Conservation (phyloP, 1,284 basidiomycete species). For the Puccinia brachypodii region DNA sequence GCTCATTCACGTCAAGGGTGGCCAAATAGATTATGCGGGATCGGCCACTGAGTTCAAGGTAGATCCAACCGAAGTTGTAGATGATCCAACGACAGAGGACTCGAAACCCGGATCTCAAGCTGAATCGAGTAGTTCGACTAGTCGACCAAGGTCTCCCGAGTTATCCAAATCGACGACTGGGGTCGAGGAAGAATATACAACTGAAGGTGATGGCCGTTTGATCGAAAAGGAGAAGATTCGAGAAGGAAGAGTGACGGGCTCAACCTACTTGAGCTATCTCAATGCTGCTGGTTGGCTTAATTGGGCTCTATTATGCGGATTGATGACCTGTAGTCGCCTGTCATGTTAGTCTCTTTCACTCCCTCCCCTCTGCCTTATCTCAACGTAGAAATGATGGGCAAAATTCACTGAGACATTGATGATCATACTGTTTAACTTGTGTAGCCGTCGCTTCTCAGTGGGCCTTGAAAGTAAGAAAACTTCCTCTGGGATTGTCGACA, state of each 20-base stretch:
- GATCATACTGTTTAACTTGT: slow-evolving; percentile 12
- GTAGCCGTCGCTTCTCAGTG: slow-evolving; percentile 46
- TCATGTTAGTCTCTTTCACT: slow-evolving; percentile 66
- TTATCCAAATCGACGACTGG: background rate
- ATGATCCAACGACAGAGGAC: slow-evolving; percentile 5
- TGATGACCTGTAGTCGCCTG: slow-evolving; percentile 64
- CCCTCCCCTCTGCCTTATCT: slow-evolving; percentile 52
- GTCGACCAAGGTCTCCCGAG: background rate
- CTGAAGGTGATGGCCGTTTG: slow-evolving; percentile 54
- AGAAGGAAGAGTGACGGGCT: slow-evolving; percentile 66
- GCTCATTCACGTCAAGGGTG: slow-evolving; percentile 30
- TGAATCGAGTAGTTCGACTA: slow-evolving; percentile 7
- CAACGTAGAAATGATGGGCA: slow-evolving; percentile 60
- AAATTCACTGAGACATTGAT: slow-evolving; percentile 66
- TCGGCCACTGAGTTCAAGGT: slow-evolving; percentile 24
- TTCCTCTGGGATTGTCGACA: too few species aligned
- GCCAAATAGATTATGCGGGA: slow-evolving; percentile 26
- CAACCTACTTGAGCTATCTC: slow-evolving; percentile 65
- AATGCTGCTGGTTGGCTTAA: slow-evolving; percentile 65
- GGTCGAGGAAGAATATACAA: background rate
- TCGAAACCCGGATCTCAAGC: slow-evolving; percentile 5
- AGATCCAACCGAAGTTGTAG: background rate
- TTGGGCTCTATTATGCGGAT: slow-evolving; percentile 63
- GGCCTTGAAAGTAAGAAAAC: slow-evolving; percentile 33
- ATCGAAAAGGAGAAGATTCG: slow-evolving; percentile 67